A percentile compares a stretch with the other conserved stretches of the same genome.
Conservation (phyloP, 441 rosid species). For the Raphanus hybrid region DNA sequence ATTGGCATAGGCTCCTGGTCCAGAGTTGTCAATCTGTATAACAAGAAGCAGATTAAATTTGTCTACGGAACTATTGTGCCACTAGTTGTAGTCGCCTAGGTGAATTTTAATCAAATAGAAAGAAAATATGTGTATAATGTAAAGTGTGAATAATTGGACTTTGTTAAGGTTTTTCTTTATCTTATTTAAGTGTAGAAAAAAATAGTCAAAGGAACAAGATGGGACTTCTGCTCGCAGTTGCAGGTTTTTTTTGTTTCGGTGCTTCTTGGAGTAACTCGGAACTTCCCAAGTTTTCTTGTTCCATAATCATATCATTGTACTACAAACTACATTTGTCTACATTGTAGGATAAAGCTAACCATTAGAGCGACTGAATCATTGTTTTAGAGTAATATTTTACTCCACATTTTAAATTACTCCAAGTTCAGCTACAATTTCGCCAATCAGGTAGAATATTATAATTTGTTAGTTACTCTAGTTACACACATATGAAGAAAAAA, state of each 20-base stretch:
- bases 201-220: conserved; percentile 46
- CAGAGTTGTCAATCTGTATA: background rate
- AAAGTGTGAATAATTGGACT: conserved; percentile 20
- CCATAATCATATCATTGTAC: conserved; percentile 16
- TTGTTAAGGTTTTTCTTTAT: conserved; percentile 5
- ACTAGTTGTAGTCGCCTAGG: background rate
- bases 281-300: conserved; percentile 26
- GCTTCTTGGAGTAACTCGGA: conserved; percentile 40
- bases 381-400: too few species aligned
- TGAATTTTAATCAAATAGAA: too few species aligned
- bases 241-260: conserved; percentile 36
- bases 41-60: background rate
- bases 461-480: too few species aligned
- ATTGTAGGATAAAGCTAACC: background rate
- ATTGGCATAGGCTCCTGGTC: conserved; percentile 9
- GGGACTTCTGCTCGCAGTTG: conserved; percentile 43
- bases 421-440: too few species aligned
- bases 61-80: background rate
- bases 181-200: conserved; percentile 5
- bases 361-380: too few species aligned
- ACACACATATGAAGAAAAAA: too few species aligned
- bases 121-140: too few species aligned
- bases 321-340: conserved; percentile 7
- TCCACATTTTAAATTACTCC: too few species aligned
- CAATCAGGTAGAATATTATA: too few species aligned